phyloP scores from a whole-genome alignment of 2,329 filamentous ascomycete species.

The Aspergillus ibericus region DNA sequence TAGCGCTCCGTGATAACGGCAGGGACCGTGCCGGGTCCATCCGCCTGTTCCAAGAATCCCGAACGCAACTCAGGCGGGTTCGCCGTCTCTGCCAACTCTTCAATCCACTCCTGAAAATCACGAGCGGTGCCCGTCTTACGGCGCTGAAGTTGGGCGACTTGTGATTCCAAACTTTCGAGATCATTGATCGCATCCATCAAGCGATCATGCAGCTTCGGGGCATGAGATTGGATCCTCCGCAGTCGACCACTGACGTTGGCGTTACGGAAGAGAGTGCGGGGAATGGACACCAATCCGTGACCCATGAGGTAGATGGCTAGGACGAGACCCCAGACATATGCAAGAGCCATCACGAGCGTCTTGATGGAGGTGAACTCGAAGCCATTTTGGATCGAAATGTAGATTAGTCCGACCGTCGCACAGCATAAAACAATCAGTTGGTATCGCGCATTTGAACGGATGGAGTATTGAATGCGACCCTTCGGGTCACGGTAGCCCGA shows the following conservation, averaged over 20 bases:
- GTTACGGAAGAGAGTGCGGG: slow-evolving; percentile 74
- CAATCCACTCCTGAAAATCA: slow-evolving; percentile 89
- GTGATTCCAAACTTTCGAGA: slow-evolving; percentile 76
- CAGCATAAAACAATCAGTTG: slow-evolving; percentile 75
- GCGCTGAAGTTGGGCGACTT: slow-evolving; percentile 74
- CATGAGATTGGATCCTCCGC: slow-evolving; percentile 72
- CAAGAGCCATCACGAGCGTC: slow-evolving; percentile 83
- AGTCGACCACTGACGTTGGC: slow-evolving; percentile 74
- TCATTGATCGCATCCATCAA: slow-evolving; percentile 80
- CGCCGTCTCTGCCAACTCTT: slow-evolving; percentile 80
- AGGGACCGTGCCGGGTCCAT: slow-evolving; percentile 55
- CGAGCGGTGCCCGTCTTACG: slow-evolving; percentile 76
- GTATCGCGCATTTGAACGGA: slow-evolving; percentile 85
- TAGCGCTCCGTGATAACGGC: slow-evolving; percentile 90
- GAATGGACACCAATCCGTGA: slow-evolving; percentile 89
- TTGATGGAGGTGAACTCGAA: slow-evolving; percentile 73
- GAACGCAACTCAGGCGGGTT: slow-evolving; percentile 63
- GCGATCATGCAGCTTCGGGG: slow-evolving; percentile 80
- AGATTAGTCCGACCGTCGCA: slow-evolving; percentile 71
- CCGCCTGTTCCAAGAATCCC: slow-evolving; percentile 36
- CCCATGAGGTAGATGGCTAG: slow-evolving; percentile 97
- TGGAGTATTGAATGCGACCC: slow-evolving; percentile 76
- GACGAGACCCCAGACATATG: slow-evolving; percentile 89
- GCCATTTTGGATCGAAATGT: slow-evolving; percentile 77
- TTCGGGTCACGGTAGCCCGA: slow-evolving; percentile 87